Conservation (phyloP, 2,329 filamentous ascomycete genomes). For the Metarhizium album region DNA sequence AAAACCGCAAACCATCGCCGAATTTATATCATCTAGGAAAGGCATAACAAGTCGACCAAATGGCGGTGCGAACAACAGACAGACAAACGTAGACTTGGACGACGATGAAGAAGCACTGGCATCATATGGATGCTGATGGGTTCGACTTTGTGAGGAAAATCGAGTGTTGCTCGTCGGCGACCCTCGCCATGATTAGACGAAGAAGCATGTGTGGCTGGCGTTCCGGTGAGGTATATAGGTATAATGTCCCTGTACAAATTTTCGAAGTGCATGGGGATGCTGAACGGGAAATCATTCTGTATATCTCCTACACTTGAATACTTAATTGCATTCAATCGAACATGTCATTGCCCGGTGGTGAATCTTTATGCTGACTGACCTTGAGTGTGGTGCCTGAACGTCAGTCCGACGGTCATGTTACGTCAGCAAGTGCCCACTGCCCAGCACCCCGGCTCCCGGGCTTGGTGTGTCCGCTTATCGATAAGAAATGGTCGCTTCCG, state of each 20-base stretch:
- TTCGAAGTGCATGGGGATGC: neutral
- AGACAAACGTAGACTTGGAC: conserved; percentile 25
- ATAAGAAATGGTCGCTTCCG: conserved; percentile 18
- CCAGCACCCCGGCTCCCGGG: no score
- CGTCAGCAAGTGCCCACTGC: neutral
- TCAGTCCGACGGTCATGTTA: neutral
- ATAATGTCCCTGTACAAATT: neutral
- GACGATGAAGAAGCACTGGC: conserved; percentile 41
- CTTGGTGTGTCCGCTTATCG: conserved; percentile 14
- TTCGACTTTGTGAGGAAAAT: neutral
- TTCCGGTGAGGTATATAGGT: neutral
- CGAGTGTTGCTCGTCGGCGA: neutral
- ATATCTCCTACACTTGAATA: neutral
- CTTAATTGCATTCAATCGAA: neutral
- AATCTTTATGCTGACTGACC: neutral
- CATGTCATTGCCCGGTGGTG: neutral
- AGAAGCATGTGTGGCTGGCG: neutral
- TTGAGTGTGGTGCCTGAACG: neutral
- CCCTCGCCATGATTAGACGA: neutral
- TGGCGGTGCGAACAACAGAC: conserved; percentile 6
- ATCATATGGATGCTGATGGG: conserved; percentile 29
- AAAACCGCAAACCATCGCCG: conserved; percentile 30
- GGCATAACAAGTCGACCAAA: conserved; percentile 10
- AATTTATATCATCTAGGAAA: conserved; percentile 28
- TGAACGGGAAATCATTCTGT: neutral